Evolutionary conservation across 331 rosid species (phyloP).

Genomic region (Acacia pycnantha): DNA sequence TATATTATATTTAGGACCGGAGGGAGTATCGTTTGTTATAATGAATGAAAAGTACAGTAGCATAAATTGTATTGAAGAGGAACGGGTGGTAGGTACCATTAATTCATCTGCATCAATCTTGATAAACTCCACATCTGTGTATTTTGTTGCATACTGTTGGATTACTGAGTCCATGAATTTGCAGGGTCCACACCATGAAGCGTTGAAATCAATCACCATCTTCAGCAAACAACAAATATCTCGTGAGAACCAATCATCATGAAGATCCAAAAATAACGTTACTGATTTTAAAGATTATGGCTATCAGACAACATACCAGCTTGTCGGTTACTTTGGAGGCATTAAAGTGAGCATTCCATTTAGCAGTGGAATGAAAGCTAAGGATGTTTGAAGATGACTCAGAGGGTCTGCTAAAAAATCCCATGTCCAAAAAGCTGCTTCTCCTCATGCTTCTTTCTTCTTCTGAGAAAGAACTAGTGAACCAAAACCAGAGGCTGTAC

Average conservation of each 20-base stretch:
- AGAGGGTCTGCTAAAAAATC: conserved; percentile 18
- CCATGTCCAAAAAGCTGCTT: not conserved
- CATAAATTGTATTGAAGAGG: not conserved
- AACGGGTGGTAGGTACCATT: not conserved
- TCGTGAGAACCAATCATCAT: not conserved
- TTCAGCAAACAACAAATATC: conserved; percentile 29
- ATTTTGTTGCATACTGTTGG: conserved; percentile 53
- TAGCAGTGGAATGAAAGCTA: conserved; percentile 41
- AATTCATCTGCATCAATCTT: conserved; percentile 29
- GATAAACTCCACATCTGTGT: conserved; percentile 63
- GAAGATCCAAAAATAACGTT: not conserved
- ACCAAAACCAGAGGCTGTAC: conserved; percentile 9
- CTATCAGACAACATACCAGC: conserved; percentile 52
- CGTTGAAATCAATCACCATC: conserved; percentile 81
- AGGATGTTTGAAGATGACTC: conserved; percentile 27
- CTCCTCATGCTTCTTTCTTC: conserved; percentile 36
- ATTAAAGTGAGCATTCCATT: conserved; percentile 55
- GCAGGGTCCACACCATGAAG: conserved; percentile 89
- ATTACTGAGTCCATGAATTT: conserved; percentile 60
- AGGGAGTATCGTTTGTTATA: not conserved
- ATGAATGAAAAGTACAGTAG: not conserved
- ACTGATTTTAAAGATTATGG: not conserved
- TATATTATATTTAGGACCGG: too few species aligned
- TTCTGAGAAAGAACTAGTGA: not conserved
- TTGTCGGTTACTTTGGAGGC: conserved; percentile 51